These are phyloP conservation scores for Rhynchosporium agropyri DNA, from an alignment of 2,329 filamentous ascomycete species.

Conservation along the genomic window DNA sequence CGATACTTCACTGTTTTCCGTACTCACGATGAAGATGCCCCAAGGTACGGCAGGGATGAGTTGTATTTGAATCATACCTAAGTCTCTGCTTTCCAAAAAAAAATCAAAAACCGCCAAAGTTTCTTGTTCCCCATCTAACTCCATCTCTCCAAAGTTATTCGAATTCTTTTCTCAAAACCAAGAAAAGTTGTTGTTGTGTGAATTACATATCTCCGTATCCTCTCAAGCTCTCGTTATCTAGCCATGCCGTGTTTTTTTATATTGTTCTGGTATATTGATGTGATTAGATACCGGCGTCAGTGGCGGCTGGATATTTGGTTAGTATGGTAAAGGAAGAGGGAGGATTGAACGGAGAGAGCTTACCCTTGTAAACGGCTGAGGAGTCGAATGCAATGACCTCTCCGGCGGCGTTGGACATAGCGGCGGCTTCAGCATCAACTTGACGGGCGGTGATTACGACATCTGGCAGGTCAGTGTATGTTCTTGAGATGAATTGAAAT, in stretches of 20 bases:
- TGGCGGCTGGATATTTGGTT: constrained; percentile 4
- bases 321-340: not conserved
- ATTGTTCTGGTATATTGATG: not conserved
- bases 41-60: not conserved
- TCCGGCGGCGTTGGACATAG: constrained; percentile 37
- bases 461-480: constrained; percentile 20
- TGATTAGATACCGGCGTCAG: constrained; percentile 15
- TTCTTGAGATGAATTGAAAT: not conserved
- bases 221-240: constrained; percentile 4
- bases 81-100: not conserved
- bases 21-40: not conserved
- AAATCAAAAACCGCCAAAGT: constrained; percentile 4
- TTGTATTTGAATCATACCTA: not conserved
- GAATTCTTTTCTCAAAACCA: constrained; percentile 10
- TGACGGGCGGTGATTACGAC: constrained; percentile 21
- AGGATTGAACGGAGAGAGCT: not conserved
- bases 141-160: constrained; percentile 14
- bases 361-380: constrained; percentile 33
- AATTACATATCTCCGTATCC: constrained; percentile 21
- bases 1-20: not conserved
- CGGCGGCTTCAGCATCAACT: constrained; percentile 29
- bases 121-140: constrained; percentile 20
- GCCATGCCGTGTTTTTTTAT: constrained; percentile 4
- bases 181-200: constrained; percentile 10
- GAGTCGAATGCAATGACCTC: constrained; percentile 36